phyloP scores from a whole-genome alignment of 805 yeast species.

The Spathaspora sp. region DNA sequence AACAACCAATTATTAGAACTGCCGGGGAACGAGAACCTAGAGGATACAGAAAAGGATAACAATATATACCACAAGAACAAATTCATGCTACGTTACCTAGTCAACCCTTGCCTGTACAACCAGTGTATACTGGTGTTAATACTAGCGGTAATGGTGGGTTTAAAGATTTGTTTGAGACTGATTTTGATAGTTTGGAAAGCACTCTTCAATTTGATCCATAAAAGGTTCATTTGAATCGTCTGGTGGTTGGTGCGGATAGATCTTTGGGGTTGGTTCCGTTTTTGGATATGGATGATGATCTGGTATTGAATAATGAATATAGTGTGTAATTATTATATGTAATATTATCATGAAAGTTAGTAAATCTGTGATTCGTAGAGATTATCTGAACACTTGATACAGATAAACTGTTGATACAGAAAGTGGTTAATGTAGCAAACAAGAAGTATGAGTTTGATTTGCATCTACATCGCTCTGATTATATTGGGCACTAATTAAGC shows the following conservation, averaged over 20 bases:
- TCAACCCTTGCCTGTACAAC: neutral
- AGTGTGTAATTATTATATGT: too few species aligned
- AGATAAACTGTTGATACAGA: too few species aligned
- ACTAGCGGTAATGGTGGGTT: neutral
- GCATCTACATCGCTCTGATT: too few species aligned
- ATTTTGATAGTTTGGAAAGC: constrained; percentile 9
- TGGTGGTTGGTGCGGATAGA: constrained; percentile 56
- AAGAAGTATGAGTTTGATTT: too few species aligned
- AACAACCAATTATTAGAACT: constrained; percentile 18
- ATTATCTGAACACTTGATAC: too few species aligned
- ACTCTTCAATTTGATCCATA: constrained; percentile 38
- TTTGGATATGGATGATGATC: too few species aligned
- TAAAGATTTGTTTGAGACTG: neutral
- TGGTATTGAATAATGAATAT: too few species aligned
- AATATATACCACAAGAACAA: neutral
- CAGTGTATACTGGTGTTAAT: neutral
- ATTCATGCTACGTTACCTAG: neutral
- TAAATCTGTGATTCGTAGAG: too few species aligned
- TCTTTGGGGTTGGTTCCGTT: too few species aligned
- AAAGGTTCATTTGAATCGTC: constrained; percentile 24
- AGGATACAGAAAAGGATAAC: neutral
- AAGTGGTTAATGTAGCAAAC: too few species aligned
- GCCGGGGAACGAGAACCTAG: constrained; percentile 20
- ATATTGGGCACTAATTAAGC: too few species aligned
- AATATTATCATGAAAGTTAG: too few species aligned